These are phyloP conservation scores for Nicotiana knightiana DNA, from an alignment of 257 asterid genomes.

Conservation along the genomic window DNA sequence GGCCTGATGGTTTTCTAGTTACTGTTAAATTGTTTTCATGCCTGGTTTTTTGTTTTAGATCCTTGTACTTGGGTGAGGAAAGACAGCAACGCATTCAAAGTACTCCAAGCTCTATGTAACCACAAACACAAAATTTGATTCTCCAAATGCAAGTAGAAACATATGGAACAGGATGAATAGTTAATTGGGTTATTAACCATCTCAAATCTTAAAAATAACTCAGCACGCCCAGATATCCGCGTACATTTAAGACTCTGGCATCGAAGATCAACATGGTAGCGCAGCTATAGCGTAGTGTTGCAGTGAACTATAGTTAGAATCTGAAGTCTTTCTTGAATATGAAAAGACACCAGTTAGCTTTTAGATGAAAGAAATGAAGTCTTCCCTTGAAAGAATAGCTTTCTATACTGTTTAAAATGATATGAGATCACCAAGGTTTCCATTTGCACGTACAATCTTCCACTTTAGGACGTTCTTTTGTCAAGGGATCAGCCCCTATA, in stretches of 20 bases:
- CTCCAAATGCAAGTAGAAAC: no score
- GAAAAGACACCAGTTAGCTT: background rate
- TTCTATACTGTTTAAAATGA: background rate
- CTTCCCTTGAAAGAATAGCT: background rate
- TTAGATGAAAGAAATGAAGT: background rate
- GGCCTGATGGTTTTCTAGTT: background rate
- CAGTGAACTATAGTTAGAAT: background rate
- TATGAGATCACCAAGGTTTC: background rate
- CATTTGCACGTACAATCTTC: background rate
- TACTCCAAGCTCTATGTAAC: no score
- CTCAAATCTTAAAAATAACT: no score
- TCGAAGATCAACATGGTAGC: background rate
- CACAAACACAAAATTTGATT: no score
- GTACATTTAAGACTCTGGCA: background rate
- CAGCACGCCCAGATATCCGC: no score
- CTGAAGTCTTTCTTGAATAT: background rate
- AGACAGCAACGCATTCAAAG: background rate
- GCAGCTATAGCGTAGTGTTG: background rate
- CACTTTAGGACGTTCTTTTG: no score
- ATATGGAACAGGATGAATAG: no score
- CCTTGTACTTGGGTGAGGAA: background rate
- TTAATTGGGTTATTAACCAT: no score
- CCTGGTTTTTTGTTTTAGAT: background rate
- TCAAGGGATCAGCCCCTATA: background rate
- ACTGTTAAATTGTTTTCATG: background rate